Percentiles rank a stretch among this genome's conserved stretches.
These are phyloP conservation scores for Mortierella polycephala DNA, from an alignment of 371 early-diverging fungal genomes.

Conservation along the genomic window DNA sequence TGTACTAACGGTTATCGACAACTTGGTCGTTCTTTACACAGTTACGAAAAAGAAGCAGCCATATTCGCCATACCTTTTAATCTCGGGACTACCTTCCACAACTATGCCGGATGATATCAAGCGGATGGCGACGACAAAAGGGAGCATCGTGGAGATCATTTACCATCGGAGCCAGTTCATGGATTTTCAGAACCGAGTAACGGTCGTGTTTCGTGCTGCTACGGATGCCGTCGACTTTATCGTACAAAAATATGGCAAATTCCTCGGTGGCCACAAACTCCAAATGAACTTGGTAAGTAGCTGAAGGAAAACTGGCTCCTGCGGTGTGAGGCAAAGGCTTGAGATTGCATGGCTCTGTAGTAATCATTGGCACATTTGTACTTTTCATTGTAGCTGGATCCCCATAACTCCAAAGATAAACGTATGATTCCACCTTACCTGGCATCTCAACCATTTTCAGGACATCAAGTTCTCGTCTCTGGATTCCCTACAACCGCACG, in stretches of 20 bases:
- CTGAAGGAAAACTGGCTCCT: not conserved
- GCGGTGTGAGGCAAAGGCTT: not conserved
- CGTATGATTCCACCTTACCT: constrained; percentile 33
- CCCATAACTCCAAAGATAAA: constrained; percentile 36
- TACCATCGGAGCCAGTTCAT: constrained; percentile 41
- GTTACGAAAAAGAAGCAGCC: constrained; percentile 36
- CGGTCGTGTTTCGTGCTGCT: constrained; percentile 46
- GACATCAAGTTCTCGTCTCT: constrained; percentile 44
- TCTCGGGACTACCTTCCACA: constrained; percentile 32
- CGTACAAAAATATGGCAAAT: constrained; percentile 43
- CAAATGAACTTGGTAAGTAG: constrained; percentile 44
- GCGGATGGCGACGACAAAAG: constrained; percentile 35
- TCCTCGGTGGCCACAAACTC: constrained; percentile 35
- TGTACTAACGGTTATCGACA: not conserved
- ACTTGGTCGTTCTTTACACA: not conserved
- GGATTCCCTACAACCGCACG: constrained; percentile 40
- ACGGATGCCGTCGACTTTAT: constrained; percentile 50
- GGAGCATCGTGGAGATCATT: constrained; percentile 38
- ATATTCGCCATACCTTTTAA: constrained; percentile 44
- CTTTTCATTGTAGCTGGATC: constrained; percentile 33
- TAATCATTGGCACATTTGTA: not conserved
- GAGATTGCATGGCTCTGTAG: too few species aligned
- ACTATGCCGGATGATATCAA: constrained; percentile 53
- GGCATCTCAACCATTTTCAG: constrained; percentile 33
- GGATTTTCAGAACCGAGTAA: constrained; percentile 40